phyloP scores from a whole-genome alignment of 352 stramenopile species.

The Pythium guiyangense region DNA sequence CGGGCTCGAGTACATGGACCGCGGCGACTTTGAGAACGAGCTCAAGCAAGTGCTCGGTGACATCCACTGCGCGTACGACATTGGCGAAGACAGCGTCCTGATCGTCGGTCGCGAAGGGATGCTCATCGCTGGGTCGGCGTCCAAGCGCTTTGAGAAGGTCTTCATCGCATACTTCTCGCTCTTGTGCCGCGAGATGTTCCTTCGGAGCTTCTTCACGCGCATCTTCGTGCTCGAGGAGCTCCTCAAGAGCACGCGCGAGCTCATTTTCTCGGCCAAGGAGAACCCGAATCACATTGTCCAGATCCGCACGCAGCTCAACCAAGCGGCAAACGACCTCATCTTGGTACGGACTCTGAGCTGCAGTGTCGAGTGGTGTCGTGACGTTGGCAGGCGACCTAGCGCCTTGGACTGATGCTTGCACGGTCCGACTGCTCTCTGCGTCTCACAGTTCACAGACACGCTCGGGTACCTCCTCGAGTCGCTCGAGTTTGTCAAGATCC shows the following conservation, averaged over 20 bases:
- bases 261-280: slow-evolving; percentile 87
- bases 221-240: slow-evolving; percentile 96
- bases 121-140: slow-evolving; percentile 93
- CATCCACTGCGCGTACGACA: slow-evolving; percentile 94
- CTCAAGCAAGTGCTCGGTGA: slow-evolving; percentile 95
- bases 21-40: slow-evolving; percentile 98
- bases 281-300: slow-evolving; percentile 89
- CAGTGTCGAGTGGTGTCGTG: slow-evolving; percentile 95
- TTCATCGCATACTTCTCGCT: slow-evolving; percentile 32
- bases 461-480: slow-evolving; percentile 93
- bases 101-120: slow-evolving; percentile 94
- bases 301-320: slow-evolving; percentile 87
- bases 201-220: slow-evolving; percentile 96
- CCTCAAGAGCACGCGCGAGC: slow-evolving; percentile 88
- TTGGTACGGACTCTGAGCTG: slow-evolving; percentile 82
- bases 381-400: background rate
- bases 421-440: too few species aligned
- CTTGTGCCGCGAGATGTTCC: slow-evolving; percentile 87
- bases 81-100: slow-evolving; percentile 95
- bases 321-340: slow-evolving; percentile 93
- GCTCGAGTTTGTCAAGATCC: slow-evolving; percentile 82
- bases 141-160: background rate
- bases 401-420: background rate
- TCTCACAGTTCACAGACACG: slow-evolving; percentile 86
- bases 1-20: slow-evolving; percentile 98